Conservation (phyloP, 148 eudicot genomes). For the Hydrangea macrophylla region DNA sequence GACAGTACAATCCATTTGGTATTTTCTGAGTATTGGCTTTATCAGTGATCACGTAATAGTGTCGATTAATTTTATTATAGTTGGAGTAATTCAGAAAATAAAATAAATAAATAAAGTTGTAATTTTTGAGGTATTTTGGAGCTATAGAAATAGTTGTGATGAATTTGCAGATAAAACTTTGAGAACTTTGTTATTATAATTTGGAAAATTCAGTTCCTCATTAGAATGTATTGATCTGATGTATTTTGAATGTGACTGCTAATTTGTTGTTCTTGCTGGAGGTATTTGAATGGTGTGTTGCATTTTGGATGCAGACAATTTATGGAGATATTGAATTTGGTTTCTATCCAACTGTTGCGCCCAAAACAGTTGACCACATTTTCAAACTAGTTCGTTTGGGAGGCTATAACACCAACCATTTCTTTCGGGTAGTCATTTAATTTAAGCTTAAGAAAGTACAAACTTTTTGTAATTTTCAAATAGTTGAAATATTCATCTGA, state of each 20-base stretch:
- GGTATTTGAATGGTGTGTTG: conserved; percentile 5
- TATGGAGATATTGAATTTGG: conserved; percentile 95
- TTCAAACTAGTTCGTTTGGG: conserved; percentile 94
- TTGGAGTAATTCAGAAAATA: no score
- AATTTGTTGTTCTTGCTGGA: background rate
- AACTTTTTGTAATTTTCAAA: background rate
- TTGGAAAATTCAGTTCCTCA: background rate
- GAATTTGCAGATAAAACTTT: no score
- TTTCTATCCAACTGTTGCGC: conserved; percentile 80
- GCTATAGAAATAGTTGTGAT: no score
- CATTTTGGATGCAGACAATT: conserved; percentile 54
- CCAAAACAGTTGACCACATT: conserved; percentile 90
- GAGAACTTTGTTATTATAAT: background rate
- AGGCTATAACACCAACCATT: conserved; percentile 90
- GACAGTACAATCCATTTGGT: no score
- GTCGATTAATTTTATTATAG: background rate
- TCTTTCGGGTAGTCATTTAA: conserved; percentile 66
- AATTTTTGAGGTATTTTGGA: background rate
- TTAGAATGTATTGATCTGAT: background rate
- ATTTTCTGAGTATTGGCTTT: no score
- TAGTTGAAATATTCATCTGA: background rate
- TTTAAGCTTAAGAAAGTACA: conserved; percentile 2
- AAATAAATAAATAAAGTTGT: no score
- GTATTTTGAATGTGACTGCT: conserved; percentile 1
- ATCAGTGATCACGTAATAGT: background rate